Evolutionary conservation across 768 basidiomycete genomes (phyloP).

Genomic region (Kwoniella sp.): DNA sequence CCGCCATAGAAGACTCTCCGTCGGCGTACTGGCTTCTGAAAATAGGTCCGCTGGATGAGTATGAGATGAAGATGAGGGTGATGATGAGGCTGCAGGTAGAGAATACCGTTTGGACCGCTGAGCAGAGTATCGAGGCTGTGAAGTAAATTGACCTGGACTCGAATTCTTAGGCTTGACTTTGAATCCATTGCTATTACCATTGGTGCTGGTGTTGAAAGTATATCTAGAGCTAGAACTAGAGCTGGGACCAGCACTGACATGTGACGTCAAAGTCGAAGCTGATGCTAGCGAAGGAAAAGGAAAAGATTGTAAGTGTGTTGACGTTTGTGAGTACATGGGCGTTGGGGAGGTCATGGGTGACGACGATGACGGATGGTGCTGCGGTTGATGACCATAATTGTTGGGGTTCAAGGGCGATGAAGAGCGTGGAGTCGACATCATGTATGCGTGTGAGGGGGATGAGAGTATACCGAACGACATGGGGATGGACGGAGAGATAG

Average conservation of each 20-base stretch:
- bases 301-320: conserved; percentile 10
- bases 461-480: conserved; percentile 1
- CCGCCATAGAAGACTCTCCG: conserved; percentile 40
- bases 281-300: conserved; percentile 5
- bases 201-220: conserved; percentile 3
- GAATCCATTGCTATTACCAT: too few relatives aligned
- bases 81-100: conserved; percentile 1
- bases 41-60: conserved; percentile 17
- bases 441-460: background rate
- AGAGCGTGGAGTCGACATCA: conserved; percentile 17
- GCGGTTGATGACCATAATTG: background rate
- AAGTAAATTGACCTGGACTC: background rate
- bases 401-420: conserved; percentile 40
- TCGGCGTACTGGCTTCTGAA: conserved; percentile 39
- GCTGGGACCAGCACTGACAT: too few relatives aligned
- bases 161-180: too few relatives aligned
- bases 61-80: background rate
- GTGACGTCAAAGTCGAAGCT: too few relatives aligned
- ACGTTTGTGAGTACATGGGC: conserved; percentile 18
- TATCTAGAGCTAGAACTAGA: background rate
- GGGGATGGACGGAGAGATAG: background rate
- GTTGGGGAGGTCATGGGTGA: conserved; percentile 34
- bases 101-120: conserved; percentile 9
- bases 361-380: conserved; percentile 11
- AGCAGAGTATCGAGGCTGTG: background rate